Conservation (phyloP, 495 filamentous ascomycete species). For the Polyplosphaeria fusca region DNA sequence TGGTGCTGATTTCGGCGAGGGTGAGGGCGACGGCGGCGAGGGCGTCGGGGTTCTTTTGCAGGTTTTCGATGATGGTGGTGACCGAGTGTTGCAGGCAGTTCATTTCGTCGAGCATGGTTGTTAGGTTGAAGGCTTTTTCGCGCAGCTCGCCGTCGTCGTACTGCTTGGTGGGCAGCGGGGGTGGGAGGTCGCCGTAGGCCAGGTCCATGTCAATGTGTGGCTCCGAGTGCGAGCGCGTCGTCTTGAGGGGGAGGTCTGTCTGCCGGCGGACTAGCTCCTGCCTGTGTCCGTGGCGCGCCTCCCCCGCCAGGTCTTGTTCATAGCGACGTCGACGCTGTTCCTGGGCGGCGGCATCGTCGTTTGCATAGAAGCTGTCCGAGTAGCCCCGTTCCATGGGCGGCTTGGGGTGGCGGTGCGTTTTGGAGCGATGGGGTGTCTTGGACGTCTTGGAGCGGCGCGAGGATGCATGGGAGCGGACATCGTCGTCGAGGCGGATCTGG, state of each 20-base stretch:
- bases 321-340: slow-evolving; percentile 21
- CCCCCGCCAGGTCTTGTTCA: slow-evolving; percentile 24
- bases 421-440: slow-evolving; percentile 20
- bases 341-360: slow-evolving; percentile 25
- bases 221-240: slow-evolving; percentile 44
- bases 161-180: slow-evolving; percentile 43
- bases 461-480: slow-evolving; percentile 34
- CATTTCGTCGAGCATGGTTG: slow-evolving; percentile 73
- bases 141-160: slow-evolving; percentile 60
- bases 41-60: slow-evolving; percentile 88
- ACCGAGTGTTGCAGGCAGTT: slow-evolving; percentile 86
- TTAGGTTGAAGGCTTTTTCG: slow-evolving; percentile 63
- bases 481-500: slow-evolving; percentile 51
- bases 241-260: slow-evolving; percentile 33
- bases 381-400: slow-evolving; percentile 39
- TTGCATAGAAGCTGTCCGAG: slow-evolving; percentile 41
- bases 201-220: slow-evolving; percentile 80
- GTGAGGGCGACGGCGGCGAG: slow-evolving; percentile 92
- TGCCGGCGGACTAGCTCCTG: slow-evolving; percentile 38
- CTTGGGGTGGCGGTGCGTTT: slow-evolving; percentile 19
- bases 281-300: slow-evolving; percentile 20
- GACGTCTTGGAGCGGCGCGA: slow-evolving; percentile 37
- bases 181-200: slow-evolving; percentile 73
- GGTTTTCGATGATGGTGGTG: slow-evolving; percentile 73
- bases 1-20: slow-evolving; percentile 81